Evolutionary conservation across 106 monocot genomes (phyloP).

Genomic region (Agapanthus africanus): DNA sequence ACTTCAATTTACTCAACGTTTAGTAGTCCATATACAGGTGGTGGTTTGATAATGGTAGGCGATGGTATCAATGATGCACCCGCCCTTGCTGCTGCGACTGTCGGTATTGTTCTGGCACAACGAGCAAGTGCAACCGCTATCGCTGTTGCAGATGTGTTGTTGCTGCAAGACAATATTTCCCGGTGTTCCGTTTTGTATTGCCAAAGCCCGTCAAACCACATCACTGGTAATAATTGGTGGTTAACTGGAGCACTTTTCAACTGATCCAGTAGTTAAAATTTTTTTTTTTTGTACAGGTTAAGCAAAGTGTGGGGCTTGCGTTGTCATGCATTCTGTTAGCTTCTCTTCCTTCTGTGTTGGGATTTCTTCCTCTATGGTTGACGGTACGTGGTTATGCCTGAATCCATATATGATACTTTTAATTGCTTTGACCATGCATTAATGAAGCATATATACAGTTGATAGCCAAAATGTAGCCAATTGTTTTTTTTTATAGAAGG

Average conservation of each 20-base stretch:
- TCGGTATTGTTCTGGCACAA: conserved; percentile 89
- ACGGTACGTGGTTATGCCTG: conserved; percentile 46
- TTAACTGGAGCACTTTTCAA: background rate
- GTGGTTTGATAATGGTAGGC: conserved; percentile 97
- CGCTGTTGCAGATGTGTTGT: conserved; percentile 89
- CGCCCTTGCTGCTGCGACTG: conserved; percentile 95
- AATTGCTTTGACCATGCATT: too few species aligned
- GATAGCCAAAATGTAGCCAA: background rate
- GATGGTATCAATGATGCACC: conserved; percentile 99
- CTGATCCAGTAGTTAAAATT: background rate
- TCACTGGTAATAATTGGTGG: conserved; percentile 42
- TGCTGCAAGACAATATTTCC: conserved; percentile 84
- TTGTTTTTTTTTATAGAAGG: background rate
- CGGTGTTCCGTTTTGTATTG: conserved; percentile 80
- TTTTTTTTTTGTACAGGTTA: conserved; percentile 52
- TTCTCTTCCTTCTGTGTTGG: conserved; percentile 80
- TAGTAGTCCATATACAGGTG: conserved; percentile 27
- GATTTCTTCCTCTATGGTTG: conserved; percentile 93
- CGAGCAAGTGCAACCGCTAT: conserved; percentile 94
- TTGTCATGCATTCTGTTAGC: conserved; percentile 84
- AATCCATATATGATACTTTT: background rate
- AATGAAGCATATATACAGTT: too few species aligned
- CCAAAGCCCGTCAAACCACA: conserved; percentile 92
- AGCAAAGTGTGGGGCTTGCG: conserved; percentile 92
- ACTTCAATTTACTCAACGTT: background rate